Percentiles rank a stretch among this genome's conserved stretches.
These are phyloP conservation scores for Intubia oerlemansii DNA, from an alignment of 2,329 filamentous ascomycete species.

Conservation along the genomic window DNA sequence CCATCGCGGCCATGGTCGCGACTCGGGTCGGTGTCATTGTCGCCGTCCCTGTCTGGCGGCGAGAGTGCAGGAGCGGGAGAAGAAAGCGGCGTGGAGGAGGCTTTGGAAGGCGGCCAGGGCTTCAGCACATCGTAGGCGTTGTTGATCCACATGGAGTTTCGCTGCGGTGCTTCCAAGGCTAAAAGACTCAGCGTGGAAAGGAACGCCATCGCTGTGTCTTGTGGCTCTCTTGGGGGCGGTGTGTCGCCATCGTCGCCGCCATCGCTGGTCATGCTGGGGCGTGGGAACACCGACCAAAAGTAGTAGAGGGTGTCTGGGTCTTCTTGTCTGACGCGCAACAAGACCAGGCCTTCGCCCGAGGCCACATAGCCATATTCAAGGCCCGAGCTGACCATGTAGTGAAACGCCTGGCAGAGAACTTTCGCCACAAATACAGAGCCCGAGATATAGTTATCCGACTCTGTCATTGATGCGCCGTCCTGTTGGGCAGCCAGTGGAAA, in stretches of 20 bases:
- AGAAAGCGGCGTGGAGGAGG: neutral
- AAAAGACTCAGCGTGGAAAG: conserved; percentile 2
- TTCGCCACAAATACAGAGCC: conserved; percentile 1
- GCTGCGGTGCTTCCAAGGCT: neutral
- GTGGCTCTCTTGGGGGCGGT: neutral
- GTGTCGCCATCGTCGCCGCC: neutral
- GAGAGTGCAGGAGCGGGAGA: neutral
- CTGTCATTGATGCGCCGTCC: neutral
- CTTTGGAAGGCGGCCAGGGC: conserved; percentile 1
- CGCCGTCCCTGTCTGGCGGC: neutral
- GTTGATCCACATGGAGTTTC: conserved; percentile 1
- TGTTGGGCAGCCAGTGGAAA: conserved; percentile 1
- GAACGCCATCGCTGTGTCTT: conserved; percentile 2
- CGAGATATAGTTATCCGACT: neutral
- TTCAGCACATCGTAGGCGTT: neutral
- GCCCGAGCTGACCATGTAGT: conserved; percentile 5
- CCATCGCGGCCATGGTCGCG: neutral
- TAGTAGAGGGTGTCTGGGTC: conserved; percentile 4
- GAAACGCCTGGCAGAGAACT: conserved; percentile 4
- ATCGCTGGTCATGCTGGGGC: no score
- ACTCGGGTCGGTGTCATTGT: no score
- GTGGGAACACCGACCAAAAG: conserved; percentile 1
- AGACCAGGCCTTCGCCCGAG: conserved; percentile 3
- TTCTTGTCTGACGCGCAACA: conserved; percentile 3
- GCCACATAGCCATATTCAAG: conserved; percentile 5